These are phyloP conservation scores for Diaporthe aspalathi DNA, from an alignment of 2,329 filamentous ascomycete species.

Conservation along the genomic window DNA sequence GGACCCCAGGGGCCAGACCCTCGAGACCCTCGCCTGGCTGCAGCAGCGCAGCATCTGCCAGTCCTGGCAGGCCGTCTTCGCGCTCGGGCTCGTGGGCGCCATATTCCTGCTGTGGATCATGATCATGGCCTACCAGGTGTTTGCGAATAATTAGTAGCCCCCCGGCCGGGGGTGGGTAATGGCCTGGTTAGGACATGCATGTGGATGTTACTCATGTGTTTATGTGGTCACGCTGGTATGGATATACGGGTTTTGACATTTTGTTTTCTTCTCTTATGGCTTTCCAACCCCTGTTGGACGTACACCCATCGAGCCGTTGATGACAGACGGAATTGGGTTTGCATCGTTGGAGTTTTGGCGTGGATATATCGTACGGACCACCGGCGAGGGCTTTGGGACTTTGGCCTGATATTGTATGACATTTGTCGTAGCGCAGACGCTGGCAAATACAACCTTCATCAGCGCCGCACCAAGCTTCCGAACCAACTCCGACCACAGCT, in stretches of 20 bases:
- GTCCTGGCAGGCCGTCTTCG: conserved; percentile 73
- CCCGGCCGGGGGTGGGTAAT: too few relatives aligned
- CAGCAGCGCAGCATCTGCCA: conserved; percentile 73
- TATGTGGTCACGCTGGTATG: not conserved
- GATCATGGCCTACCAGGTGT: conserved; percentile 75
- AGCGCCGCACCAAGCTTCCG: accelerated
- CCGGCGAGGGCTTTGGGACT: not conserved
- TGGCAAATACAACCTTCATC: not conserved
- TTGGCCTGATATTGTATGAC: not conserved
- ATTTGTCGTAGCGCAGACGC: not conserved
- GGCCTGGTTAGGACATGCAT: too few relatives aligned
- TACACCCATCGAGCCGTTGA: too few relatives aligned
- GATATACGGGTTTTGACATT: not conserved
- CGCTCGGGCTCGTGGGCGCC: conserved; percentile 69
- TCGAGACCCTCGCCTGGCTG: conserved; percentile 71
- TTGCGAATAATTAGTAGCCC: conserved; percentile 51
- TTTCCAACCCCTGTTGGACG: not conserved
- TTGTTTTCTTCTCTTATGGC: not conserved
- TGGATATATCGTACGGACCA: not conserved
- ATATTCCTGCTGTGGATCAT: conserved; percentile 76
- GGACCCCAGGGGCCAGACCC: conserved; percentile 61
- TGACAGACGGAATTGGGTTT: not conserved
- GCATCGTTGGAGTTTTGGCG: conserved; percentile 12
- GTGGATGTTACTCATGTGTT: not conserved
- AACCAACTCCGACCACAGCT: accelerated